Conservation (phyloP, 148 eudicot genomes). For the Vaccinium macrocarpon region DNA sequence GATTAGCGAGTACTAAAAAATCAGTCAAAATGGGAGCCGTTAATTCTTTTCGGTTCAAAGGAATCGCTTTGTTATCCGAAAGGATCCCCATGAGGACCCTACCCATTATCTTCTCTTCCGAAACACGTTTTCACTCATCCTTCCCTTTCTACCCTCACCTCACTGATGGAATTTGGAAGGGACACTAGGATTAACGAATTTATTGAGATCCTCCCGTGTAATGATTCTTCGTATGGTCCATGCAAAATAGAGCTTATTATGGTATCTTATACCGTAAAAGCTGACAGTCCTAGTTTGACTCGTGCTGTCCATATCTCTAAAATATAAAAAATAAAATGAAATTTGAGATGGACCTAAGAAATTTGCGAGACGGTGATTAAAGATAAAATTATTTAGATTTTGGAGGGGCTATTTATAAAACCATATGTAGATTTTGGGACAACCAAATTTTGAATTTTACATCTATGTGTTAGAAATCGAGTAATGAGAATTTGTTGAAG, state of each 20-base stretch:
- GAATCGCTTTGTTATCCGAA: background rate
- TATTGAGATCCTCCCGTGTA: background rate
- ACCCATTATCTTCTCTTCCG: slow-evolving; percentile 10
- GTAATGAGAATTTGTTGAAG: background rate
- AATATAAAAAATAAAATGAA: background rate
- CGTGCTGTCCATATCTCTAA: background rate
- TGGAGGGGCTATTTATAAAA: background rate
- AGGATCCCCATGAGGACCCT: background rate
- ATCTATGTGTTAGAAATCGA: background rate
- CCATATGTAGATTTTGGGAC: too few relatives aligned
- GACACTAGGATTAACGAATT: background rate
- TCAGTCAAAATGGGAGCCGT: slow-evolving; percentile 5
- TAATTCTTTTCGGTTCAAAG: background rate
- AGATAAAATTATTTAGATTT: background rate
- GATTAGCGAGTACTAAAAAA: background rate
- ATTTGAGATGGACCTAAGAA: background rate
- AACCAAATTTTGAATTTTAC: background rate
- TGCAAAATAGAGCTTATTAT: background rate
- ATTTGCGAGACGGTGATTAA: background rate
- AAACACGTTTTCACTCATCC: background rate
- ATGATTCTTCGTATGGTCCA: background rate
- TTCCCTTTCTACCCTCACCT: background rate
- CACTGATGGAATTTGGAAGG: background rate
- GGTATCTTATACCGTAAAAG: background rate
- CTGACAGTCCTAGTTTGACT: background rate